Evolutionary conservation across 495 filamentous ascomycete genomes (phyloP).

Genomic region (Penicillium longicatenatum): DNA sequence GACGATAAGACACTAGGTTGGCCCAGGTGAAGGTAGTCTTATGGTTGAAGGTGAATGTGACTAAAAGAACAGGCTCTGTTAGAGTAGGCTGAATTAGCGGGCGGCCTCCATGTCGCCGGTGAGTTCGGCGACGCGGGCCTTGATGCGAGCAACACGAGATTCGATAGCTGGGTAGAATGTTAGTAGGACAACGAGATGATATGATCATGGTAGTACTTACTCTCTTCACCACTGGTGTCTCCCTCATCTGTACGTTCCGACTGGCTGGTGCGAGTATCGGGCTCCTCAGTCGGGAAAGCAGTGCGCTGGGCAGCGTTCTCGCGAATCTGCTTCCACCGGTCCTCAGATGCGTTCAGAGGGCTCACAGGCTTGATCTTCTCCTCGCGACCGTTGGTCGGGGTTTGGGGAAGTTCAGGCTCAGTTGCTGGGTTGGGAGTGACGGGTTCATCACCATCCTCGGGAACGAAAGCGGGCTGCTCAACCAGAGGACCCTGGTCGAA

Average conservation of each 20-base stretch:
- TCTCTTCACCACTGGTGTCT: slow-evolving; percentile 93
- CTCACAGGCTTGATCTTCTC: slow-evolving; percentile 24
- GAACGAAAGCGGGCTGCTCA: slow-evolving; percentile 84
- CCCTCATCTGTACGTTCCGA: slow-evolving; percentile 70
- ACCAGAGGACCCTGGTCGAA: slow-evolving; percentile 89
- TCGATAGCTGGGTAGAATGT: slow-evolving; percentile 73
- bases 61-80: slow-evolving; percentile 9
- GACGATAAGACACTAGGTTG: not conserved
- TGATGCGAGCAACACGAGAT: slow-evolving; percentile 94
- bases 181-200: slow-evolving; percentile 10
- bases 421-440: slow-evolving; percentile 7
- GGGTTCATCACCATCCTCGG: slow-evolving; percentile 60
- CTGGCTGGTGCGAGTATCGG: slow-evolving; percentile 37
- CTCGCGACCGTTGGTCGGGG: slow-evolving; percentile 29
- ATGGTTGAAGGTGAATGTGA: not conserved
- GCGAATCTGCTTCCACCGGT: slow-evolving; percentile 89
- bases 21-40: not conserved
- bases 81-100: slow-evolving; percentile 17
- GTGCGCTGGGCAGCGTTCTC: slow-evolving; percentile 88
- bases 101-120: slow-evolving; percentile 75
- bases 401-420: slow-evolving; percentile 18
- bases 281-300: slow-evolving; percentile 59
- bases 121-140: slow-evolving; percentile 91
- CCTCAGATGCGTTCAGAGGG: slow-evolving; percentile 21
- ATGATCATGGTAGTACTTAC: slow-evolving; percentile 53